Percentiles rank a stretch among this genome's conserved stretches.
Evolutionary conservation across 305 asterid species (phyloP).

Genomic region (Fraxinus dipetala): DNA sequence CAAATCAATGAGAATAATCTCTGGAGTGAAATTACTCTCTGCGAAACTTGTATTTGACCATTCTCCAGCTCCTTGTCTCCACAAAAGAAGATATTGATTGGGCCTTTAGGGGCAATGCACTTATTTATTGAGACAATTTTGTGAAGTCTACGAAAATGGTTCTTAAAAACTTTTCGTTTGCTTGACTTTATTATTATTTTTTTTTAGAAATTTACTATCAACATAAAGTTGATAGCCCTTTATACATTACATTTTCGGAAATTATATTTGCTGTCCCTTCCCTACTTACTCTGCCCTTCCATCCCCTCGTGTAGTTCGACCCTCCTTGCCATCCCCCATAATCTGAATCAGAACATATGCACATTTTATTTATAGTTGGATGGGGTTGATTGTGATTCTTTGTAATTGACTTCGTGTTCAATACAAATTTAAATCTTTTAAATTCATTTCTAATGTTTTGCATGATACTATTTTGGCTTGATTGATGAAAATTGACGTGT

Average conservation of each 20-base stretch:
- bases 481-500: no score
- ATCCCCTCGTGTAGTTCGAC: neutral
- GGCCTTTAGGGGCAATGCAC: constrained; percentile 19
- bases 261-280: neutral
- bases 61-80: neutral
- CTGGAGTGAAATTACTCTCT: neutral
- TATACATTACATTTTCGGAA: neutral
- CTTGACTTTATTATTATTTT: no score
- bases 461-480: no score
- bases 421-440: no score
- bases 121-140: neutral
- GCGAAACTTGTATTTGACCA: neutral
- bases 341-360: no score
- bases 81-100: neutral
- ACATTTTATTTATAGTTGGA: no score
- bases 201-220: neutral
- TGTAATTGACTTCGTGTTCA: no score
- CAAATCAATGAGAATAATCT: neutral
- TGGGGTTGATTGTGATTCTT: no score
- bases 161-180: neutral
- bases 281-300: neutral
- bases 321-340: neutral
- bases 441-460: no score
- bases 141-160: neutral
- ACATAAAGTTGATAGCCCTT: neutral